phyloP scores from a whole-genome alignment of 2,329 filamentous ascomycete genomes.

The Epichloe amarillans region DNA sequence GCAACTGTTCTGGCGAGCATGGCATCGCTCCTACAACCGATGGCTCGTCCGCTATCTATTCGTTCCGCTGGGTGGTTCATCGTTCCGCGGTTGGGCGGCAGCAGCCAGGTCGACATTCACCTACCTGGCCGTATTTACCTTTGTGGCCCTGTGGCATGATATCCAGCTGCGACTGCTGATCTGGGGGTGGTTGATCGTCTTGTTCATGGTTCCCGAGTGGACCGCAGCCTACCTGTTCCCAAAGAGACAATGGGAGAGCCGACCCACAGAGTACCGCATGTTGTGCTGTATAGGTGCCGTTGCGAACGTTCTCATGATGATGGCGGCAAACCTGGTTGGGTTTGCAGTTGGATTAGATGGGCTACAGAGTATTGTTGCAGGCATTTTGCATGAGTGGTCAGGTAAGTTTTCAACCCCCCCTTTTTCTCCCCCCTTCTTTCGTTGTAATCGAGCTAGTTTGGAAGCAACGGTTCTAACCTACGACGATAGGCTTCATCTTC shows the following conservation, averaged over 20 bases:
- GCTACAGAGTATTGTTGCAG: slow-evolving; percentile 57
- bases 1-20: slow-evolving; percentile 84
- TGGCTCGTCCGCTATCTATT: slow-evolving; percentile 94
- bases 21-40: slow-evolving; percentile 91
- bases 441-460: too few species aligned
- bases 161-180: slow-evolving; percentile 81
- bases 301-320: slow-evolving; percentile 84
- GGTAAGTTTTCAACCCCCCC: slow-evolving; percentile 27
- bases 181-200: slow-evolving; percentile 92
- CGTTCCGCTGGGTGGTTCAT: slow-evolving; percentile 69
- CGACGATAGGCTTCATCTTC: slow-evolving; percentile 52
- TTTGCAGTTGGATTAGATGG: slow-evolving; percentile 91
- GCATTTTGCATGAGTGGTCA: slow-evolving; percentile 63
- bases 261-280: slow-evolving; percentile 62
- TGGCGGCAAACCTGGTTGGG: slow-evolving; percentile 84
- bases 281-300: slow-evolving; percentile 72
- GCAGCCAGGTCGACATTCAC: slow-evolving; percentile 53
- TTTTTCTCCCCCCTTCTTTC: neutral
- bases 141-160: slow-evolving; percentile 96
- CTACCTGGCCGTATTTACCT: slow-evolving; percentile 80
- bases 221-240: slow-evolving; percentile 62
- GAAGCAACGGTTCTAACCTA: slow-evolving; percentile 10
- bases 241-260: slow-evolving; percentile 50
- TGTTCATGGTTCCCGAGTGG: slow-evolving; percentile 88
- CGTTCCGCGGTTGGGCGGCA: slow-evolving; percentile 30